A percentile compares a stretch with the other conserved stretches of the same genome.
Conservation (phyloP, 2,329 filamentous ascomycete genomes). For the Hypomyces perniciosus region DNA sequence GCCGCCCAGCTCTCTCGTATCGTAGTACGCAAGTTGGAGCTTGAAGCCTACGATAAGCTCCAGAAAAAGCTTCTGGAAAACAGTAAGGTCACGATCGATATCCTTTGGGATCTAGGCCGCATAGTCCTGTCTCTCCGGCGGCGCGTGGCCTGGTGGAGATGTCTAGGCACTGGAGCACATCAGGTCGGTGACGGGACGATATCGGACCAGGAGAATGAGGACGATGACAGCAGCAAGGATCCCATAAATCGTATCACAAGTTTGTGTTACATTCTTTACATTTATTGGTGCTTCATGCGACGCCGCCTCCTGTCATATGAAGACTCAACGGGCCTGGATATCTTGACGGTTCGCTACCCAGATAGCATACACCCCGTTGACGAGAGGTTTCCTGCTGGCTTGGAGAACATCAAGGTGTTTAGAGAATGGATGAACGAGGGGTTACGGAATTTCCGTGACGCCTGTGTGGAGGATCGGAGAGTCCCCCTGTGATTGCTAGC, state of each 20-base stretch:
- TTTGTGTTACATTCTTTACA: conserved; percentile 7
- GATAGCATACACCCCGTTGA: neutral
- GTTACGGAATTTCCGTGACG: neutral
- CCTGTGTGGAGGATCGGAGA: neutral
- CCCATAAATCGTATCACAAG: neutral
- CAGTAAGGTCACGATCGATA: neutral
- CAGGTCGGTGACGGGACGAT: neutral
- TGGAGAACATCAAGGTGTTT: conserved; percentile 6
- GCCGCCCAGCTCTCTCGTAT: conserved; percentile 8
- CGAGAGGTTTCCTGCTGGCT: conserved; percentile 6
- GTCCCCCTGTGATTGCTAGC: neutral
- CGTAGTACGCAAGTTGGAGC: conserved; percentile 8
- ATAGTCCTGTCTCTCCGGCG: conserved; percentile 8
- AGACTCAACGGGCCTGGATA: neutral
- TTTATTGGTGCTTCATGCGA: conserved; percentile 10
- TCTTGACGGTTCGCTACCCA: neutral
- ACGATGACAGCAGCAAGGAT: neutral
- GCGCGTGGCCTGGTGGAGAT: neutral
- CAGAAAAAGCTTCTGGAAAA: conserved; percentile 1
- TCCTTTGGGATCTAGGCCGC: conserved; percentile 2
- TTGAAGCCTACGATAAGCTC: conserved; percentile 6
- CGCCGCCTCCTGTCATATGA: neutral
- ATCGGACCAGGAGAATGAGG: neutral
- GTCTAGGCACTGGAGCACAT: neutral
- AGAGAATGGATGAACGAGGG: conserved; percentile 5